Evolutionary conservation across 2,329 filamentous ascomycete species (phyloP).

Genomic region (Calonectria crousiana): DNA sequence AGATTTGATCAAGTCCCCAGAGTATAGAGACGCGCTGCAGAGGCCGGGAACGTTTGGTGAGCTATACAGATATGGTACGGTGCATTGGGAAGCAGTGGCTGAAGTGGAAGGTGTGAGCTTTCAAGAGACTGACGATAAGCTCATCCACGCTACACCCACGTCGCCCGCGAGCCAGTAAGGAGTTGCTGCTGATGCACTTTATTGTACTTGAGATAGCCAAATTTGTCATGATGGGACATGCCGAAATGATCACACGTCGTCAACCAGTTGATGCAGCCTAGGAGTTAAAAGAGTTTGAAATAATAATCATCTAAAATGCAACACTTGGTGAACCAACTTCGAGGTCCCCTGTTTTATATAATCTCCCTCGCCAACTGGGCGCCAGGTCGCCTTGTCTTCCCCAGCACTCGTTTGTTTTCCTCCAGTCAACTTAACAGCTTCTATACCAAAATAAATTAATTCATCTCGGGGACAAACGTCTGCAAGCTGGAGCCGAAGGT

Average conservation of each 20-base stretch:
- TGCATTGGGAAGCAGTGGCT: slow-evolving; percentile 48
- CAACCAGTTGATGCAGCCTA: background rate
- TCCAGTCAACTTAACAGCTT: no score
- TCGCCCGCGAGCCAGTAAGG: background rate
- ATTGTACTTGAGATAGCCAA: background rate
- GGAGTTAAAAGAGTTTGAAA: background rate
- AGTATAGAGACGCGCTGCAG: slow-evolving; percentile 44
- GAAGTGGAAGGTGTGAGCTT: slow-evolving; percentile 42
- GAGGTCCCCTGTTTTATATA: no score
- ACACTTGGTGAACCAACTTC: no score
- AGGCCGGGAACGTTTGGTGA: slow-evolving; percentile 50
- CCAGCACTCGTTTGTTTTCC: no score
- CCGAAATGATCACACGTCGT: background rate
- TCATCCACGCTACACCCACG: slow-evolving; percentile 36
- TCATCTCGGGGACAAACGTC: no score
- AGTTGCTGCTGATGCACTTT: background rate
- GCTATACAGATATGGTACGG: slow-evolving; percentile 50
- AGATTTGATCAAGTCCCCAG: slow-evolving; percentile 46
- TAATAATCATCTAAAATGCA: no score
- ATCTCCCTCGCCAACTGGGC: no score
- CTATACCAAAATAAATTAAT: no score
- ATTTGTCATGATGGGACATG: background rate
- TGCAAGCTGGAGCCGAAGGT: no score
- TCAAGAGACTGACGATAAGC: slow-evolving; percentile 33
- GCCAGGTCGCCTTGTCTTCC: no score